Conservation (phyloP, 108 stramenopile genomes). For the Skeletonema marinoi region DNA sequence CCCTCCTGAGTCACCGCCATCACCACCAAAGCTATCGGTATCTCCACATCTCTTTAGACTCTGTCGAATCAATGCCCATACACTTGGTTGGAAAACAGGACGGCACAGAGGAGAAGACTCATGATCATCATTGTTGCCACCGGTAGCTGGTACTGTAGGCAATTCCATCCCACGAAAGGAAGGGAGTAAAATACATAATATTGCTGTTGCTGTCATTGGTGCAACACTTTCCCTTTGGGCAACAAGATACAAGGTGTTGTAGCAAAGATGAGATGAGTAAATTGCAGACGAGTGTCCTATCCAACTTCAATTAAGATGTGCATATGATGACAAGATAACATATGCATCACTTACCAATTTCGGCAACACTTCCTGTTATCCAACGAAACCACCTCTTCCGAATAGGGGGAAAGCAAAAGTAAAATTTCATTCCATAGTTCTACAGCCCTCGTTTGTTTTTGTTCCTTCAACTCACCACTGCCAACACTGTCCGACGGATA, state of each 20-base stretch:
- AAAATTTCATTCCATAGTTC: conserved; percentile 41
- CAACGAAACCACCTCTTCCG: background rate
- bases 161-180: conserved; percentile 45
- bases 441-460: background rate
- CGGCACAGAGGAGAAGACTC: background rate
- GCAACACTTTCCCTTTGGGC: conserved; percentile 24
- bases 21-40: conserved; percentile 25
- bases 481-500: conserved; percentile 5
- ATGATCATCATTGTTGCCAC: background rate
- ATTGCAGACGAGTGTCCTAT: background rate
- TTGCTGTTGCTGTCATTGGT: conserved; percentile 54
- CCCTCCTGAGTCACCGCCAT: conserved; percentile 8
- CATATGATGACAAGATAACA: background rate
- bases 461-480: background rate
- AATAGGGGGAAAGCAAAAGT: conserved; percentile 30
- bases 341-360: conserved; percentile 12
- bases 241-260: background rate
- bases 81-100: conserved; percentile 35
- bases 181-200: conserved; percentile 64
- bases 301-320: no score
- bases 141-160: conserved; percentile 15
- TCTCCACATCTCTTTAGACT: conserved; percentile 58
- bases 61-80: conserved; percentile 63
- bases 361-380: conserved; percentile 16
- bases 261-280: background rate